Evolutionary conservation across 352 stramenopile species (phyloP).

Genomic region (Pythium plurisporium): DNA sequence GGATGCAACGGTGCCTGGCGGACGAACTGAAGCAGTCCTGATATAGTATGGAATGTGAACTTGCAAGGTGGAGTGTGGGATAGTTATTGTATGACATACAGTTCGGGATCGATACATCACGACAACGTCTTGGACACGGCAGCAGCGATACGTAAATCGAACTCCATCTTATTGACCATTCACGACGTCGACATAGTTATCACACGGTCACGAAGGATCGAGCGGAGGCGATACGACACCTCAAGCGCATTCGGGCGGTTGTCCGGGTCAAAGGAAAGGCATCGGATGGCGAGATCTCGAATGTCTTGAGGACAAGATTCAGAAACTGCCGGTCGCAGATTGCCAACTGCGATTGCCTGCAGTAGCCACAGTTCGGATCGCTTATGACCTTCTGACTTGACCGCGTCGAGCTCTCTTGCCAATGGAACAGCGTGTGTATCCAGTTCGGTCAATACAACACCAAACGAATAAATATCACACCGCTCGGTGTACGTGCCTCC

Average conservation of each 20-base stretch:
- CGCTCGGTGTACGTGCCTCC: background rate
- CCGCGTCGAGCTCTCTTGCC: background rate
- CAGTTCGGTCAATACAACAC: constrained; percentile 47
- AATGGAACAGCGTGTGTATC: constrained; percentile 30
- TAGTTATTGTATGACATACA: too few relatives aligned
- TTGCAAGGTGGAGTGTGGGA: too few relatives aligned
- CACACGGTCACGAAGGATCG: too few relatives aligned
- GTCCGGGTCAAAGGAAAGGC: background rate
- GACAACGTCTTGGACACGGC: too few relatives aligned
- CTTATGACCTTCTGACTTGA: background rate
- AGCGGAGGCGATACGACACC: background rate
- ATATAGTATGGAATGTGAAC: too few relatives aligned
- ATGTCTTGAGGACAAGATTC: background rate
- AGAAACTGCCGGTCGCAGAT: background rate
- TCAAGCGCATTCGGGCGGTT: background rate
- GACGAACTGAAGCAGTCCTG: too few relatives aligned
- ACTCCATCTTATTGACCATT: too few relatives aligned
- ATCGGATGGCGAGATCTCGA: background rate
- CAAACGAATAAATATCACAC: constrained; percentile 58
- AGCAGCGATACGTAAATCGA: too few relatives aligned
- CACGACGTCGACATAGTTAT: too few relatives aligned
- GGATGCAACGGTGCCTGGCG: too few relatives aligned
- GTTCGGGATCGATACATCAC: too few relatives aligned
- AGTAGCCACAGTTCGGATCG: constrained; percentile 1
- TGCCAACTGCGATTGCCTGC: background rate